Evolutionary conservation across 1,139 yeast genomes (phyloP), one percentile per base, ranked within the genome.

Genomic region (Blastobotrys apis): DNA sequence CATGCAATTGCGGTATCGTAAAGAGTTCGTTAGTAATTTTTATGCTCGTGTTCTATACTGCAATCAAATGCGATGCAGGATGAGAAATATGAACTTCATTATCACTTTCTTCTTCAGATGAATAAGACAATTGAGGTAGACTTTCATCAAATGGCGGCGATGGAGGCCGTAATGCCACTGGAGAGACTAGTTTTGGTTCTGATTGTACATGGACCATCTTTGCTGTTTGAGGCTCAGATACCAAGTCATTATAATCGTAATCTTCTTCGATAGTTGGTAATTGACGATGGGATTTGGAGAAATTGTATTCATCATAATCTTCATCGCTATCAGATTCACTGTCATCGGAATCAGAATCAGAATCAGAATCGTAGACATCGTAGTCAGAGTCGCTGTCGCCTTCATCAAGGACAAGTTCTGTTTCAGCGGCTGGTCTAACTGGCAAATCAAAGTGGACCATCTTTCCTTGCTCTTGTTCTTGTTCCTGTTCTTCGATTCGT

Each of bases 181-280:
- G 20, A n/a, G 37, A n/a, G 8, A 26, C 40, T 5, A 23, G 17
- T 20, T 23, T 36, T 2, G 23, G 19, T 15, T 20, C 20, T 3
- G 5, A 12, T 21, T 16, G 10, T 2, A 30, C 36, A 21, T 12
- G 13, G 4, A 36, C 33, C 27, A 29, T n/a, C 22, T 39, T 33
- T n/a, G 43, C 38, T 25, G 43, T 39, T 16, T 35, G 37, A 2
- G 40, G 40, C 25, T 41, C 41, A 9, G 29, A 21, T 2, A 29
- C 33, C 26, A 43, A 16, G 16, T 43, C 44, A n/a, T n/a, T n/a
- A n/a, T n/a, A n/a, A 4, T 37, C 47, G 30, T 47, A 48, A 6
- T 52, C 56, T 32, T 56, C 59, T 30, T 53, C 56, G 22, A 55
- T 55, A 15, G 53, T 48, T 10, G 60, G 59, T 53, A 55, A 44